These are phyloP conservation scores for Cercospora sp. DNA, from an alignment of 2,329 filamentous ascomycete genomes.

Conservation along the genomic window DNA sequence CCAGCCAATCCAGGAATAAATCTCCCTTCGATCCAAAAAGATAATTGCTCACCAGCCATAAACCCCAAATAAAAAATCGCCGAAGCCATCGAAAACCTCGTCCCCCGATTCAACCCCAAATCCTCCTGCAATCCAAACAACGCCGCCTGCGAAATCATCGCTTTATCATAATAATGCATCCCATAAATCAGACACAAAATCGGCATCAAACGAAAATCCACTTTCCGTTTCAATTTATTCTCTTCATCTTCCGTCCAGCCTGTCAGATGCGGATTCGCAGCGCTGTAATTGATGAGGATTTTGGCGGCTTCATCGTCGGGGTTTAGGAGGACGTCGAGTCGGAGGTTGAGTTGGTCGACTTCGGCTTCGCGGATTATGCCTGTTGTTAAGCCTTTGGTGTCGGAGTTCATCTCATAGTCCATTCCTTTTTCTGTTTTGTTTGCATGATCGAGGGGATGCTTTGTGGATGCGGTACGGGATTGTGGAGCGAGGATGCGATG, in stretches of 20 bases:
- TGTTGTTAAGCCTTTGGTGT: slow-evolving; percentile 11
- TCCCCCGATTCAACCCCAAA: slow-evolving; percentile 43
- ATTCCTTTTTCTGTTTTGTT: background rate
- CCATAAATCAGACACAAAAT: slow-evolving; percentile 50
- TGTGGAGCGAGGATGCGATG: background rate
- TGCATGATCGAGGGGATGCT: background rate
- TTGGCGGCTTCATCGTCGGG: slow-evolving; percentile 21
- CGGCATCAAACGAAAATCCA: slow-evolving; percentile 49
- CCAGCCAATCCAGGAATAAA: background rate
- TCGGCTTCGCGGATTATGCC: slow-evolving; percentile 2
- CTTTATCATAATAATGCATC: slow-evolving; percentile 55
- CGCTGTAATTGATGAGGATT: slow-evolving; percentile 15
- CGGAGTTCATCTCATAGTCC: slow-evolving; percentile 13
- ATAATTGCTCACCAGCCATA: slow-evolving; percentile 42
- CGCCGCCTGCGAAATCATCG: slow-evolving; percentile 56
- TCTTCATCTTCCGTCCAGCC: slow-evolving; percentile 48
- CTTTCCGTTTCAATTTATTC: slow-evolving; percentile 44
- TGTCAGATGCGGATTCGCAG: slow-evolving; percentile 13
- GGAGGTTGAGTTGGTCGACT: slow-evolving; percentile 2
- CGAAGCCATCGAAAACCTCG: slow-evolving; percentile 48
- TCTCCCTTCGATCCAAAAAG: too few species aligned
- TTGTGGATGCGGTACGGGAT: too few species aligned
- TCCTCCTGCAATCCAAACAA: slow-evolving; percentile 47
- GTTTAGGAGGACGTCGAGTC: slow-evolving; percentile 8
- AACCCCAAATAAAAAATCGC: slow-evolving; percentile 54